Conservation (phyloP, 306 rosid genomes). For the Cicer bijugum region DNA sequence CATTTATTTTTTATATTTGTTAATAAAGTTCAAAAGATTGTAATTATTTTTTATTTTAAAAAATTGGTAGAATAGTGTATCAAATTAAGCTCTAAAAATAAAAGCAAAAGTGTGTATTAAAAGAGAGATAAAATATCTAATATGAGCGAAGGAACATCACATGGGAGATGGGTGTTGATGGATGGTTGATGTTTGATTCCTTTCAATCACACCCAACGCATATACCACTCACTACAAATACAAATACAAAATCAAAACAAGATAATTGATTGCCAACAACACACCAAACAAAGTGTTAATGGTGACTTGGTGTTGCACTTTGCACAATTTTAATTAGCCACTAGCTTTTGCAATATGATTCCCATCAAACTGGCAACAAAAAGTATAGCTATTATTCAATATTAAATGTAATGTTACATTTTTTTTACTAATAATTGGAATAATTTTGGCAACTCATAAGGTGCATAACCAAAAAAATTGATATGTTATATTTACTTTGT, state of each 20-base stretch:
- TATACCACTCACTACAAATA: not conserved
- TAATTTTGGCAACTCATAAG: too few species aligned
- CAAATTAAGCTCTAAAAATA: too few species aligned
- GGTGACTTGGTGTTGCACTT: conserved; percentile 30
- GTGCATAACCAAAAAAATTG: too few species aligned
- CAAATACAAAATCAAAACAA: not conserved
- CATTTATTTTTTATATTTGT: too few species aligned
- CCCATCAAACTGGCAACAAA: conserved; percentile 8
- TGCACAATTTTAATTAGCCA: conserved; percentile 25
- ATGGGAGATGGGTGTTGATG: conserved; percentile 40
- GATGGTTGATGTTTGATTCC: conserved; percentile 50
- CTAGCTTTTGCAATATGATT: conserved; percentile 31
- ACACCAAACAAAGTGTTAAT: not conserved
- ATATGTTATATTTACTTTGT: too few species aligned
- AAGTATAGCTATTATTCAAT: not conserved
- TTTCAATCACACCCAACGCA: conserved; percentile 48
- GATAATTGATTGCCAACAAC: conserved; percentile 30
- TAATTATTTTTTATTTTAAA: too few species aligned
- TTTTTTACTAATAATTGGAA: too few species aligned
- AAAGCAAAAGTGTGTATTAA: conserved; percentile 35
- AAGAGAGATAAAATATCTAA: conserved; percentile 7
- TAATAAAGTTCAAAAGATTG: too few species aligned
- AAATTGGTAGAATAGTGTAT: too few species aligned
- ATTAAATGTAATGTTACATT: too few species aligned
- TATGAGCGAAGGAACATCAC: conserved; percentile 45